Conservation (phyloP, 106 monocot genomes). For the Phalaenopsis aphrodite region DNA sequence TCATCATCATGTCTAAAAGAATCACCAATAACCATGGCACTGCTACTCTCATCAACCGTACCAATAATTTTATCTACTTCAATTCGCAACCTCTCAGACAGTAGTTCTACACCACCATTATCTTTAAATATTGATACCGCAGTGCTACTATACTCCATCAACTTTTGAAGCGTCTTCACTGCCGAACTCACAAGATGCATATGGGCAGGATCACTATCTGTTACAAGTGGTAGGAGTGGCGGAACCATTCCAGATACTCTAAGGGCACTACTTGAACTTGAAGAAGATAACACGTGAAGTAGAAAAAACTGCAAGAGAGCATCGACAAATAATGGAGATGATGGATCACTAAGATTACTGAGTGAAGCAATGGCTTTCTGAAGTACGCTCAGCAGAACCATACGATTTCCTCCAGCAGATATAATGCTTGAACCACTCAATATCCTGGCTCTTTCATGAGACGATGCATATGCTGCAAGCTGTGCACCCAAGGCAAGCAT, state of each 20-base stretch:
- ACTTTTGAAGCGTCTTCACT: slow-evolving; percentile 90
- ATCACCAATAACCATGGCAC: slow-evolving; percentile 45
- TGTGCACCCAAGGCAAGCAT: slow-evolving; percentile 93
- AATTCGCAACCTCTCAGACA: slow-evolving; percentile 68
- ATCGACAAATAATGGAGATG: slow-evolving; percentile 84
- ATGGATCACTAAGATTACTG: slow-evolving; percentile 67
- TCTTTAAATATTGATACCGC: slow-evolving; percentile 94
- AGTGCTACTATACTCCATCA: slow-evolving; percentile 91
- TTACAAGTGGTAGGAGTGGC: slow-evolving; percentile 74
- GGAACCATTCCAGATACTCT: slow-evolving; percentile 87
- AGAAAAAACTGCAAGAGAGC: slow-evolving; percentile 91
- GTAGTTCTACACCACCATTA: slow-evolving; percentile 81
- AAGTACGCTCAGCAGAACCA: slow-evolving; percentile 77
- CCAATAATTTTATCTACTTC: slow-evolving; percentile 78
- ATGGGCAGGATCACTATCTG: slow-evolving; percentile 60
- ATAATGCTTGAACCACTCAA: slow-evolving; percentile 92
- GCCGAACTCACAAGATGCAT: slow-evolving; percentile 81
- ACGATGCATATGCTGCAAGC: slow-evolving; percentile 92
- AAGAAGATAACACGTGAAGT: slow-evolving; percentile 91
- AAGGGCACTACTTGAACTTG: slow-evolving; percentile 81
- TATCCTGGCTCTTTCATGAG: slow-evolving; percentile 84
- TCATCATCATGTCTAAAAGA: slow-evolving; percentile 52
- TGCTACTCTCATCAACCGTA: slow-evolving; percentile 30
- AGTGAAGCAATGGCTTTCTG: slow-evolving; percentile 86
- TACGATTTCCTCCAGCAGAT: slow-evolving; percentile 93